These are phyloP conservation scores for Epichloe bromicola DNA, from an alignment of 2,329 filamentous ascomycete genomes.

Conservation along the genomic window DNA sequence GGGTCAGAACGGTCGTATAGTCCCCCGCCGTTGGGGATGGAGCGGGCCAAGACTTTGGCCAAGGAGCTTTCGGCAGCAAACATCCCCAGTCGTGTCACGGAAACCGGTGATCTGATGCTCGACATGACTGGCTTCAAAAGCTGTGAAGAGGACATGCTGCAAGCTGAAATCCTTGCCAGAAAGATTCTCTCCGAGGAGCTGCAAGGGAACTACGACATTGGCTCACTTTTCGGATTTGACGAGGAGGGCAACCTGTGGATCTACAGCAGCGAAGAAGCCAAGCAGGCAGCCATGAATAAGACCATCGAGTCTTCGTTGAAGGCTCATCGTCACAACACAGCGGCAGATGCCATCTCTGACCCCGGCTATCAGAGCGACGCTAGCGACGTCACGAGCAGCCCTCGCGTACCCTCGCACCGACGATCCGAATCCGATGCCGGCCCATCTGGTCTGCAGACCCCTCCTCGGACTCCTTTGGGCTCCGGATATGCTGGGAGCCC, in stretches of 20 bases:
- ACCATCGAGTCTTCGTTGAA: slow-evolving; percentile 39
- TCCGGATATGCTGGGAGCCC: slow-evolving; percentile 52
- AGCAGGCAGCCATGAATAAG: slow-evolving; percentile 68
- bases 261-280: slow-evolving; percentile 94
- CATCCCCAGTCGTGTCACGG: slow-evolving; percentile 85
- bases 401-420: slow-evolving; percentile 36
- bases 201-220: slow-evolving; percentile 92
- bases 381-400: slow-evolving; percentile 43
- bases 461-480: slow-evolving; percentile 57
- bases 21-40: slow-evolving; percentile 62
- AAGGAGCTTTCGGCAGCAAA: slow-evolving; percentile 81
- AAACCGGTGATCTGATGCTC: slow-evolving; percentile 87
- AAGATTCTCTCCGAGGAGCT: slow-evolving; percentile 88
- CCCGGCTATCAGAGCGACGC: slow-evolving; percentile 93
- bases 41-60: slow-evolving; percentile 72
- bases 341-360: slow-evolving; percentile 76
- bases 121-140: slow-evolving; percentile 97
- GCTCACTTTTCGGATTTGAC: slow-evolving; percentile 86
- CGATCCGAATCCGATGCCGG: slow-evolving; percentile 56
- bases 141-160: slow-evolving; percentile 81
- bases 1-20: slow-evolving; percentile 55
- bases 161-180: slow-evolving; percentile 84
- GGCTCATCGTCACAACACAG: slow-evolving; percentile 34
- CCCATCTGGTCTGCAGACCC: slow-evolving; percentile 42
- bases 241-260: slow-evolving; percentile 98